Evolutionary conservation across 306 rosid species (phyloP).

Genomic region (Gynostemma pentaphyllum): DNA sequence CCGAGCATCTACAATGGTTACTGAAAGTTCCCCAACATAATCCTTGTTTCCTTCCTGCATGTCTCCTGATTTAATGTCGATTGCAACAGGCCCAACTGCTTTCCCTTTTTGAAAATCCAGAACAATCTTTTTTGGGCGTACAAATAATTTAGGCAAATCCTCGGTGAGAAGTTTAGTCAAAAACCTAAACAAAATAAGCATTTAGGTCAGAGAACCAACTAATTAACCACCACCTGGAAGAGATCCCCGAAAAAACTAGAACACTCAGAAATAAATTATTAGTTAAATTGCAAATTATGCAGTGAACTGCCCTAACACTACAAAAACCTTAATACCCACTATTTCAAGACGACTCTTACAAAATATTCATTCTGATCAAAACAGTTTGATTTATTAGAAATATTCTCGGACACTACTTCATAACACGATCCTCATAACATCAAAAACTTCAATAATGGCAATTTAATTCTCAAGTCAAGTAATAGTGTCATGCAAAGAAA

Average conservation of each 20-base stretch:
- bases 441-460: not conserved
- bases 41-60: conserved; percentile 84
- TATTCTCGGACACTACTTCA: not conserved
- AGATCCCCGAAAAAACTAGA: not conserved
- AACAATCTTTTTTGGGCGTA: conserved; percentile 96
- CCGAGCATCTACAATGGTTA: conserved; percentile 90
- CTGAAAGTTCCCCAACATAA: conserved; percentile 89
- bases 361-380: not conserved
- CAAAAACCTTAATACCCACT: not conserved
- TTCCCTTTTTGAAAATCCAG: conserved; percentile 86
- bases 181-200: conserved; percentile 45
- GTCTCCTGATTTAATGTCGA: conserved; percentile 64
- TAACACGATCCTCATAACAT: not conserved
- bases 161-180: conserved; percentile 87
- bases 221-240: not conserved
- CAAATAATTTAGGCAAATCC: conserved; percentile 88
- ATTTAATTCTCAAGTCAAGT: not conserved
- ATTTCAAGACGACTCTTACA: not conserved
- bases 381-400: not conserved
- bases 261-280: not conserved
- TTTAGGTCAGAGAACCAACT: conserved; percentile 8
- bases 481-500: not conserved
- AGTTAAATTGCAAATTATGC: not conserved
- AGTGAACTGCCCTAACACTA: not conserved
- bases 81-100: conserved; percentile 78